Evolutionary conservation across 2,329 filamentous ascomycete genomes (phyloP).

Genomic region (Phaeosphaeria sp.): DNA sequence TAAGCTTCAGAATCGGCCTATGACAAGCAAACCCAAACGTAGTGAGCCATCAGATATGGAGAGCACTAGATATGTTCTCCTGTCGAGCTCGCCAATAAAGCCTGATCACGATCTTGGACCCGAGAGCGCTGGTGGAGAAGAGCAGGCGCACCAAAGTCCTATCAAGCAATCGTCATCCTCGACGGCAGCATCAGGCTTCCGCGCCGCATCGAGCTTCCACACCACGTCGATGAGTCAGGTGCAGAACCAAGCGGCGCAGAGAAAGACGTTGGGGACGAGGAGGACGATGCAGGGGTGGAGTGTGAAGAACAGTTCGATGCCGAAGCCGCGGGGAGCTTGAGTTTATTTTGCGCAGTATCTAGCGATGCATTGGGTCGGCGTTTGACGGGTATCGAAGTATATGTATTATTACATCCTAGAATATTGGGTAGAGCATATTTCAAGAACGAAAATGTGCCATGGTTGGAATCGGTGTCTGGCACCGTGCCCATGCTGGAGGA

Average conservation of each 20-base stretch:
- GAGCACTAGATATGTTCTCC: constrained; percentile 55
- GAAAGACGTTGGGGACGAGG: constrained; percentile 59
- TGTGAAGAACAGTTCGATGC: constrained; percentile 43
- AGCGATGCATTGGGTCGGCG: constrained; percentile 2
- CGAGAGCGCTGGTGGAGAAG: constrained; percentile 7
- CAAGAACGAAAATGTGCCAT: not conserved
- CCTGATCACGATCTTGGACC: constrained; percentile 24
- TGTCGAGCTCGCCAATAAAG: constrained; percentile 52
- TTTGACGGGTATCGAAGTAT: not conserved
- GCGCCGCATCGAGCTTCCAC: constrained; percentile 52
- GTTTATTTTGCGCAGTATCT: not conserved
- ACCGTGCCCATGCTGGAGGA: not conserved
- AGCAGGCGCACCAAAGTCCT: constrained; percentile 10
- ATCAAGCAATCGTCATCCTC: constrained; percentile 7
- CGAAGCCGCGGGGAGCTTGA: constrained; percentile 33
- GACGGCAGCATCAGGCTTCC: constrained; percentile 25
- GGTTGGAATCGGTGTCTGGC: not conserved
- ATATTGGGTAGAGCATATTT: not conserved
- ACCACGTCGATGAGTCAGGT: constrained; percentile 49
- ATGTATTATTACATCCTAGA: not conserved
- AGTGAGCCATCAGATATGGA: constrained; percentile 24
- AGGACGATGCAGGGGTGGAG: constrained; percentile 60
- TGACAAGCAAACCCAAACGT: constrained; percentile 38
- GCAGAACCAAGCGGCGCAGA: constrained; percentile 36
- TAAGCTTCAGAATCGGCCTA: constrained; percentile 43